Percentiles rank a stretch among this genome's conserved stretches.
Conservation (phyloP, 2,329 filamentous ascomycete species). For the Colletotrichum sp. region DNA sequence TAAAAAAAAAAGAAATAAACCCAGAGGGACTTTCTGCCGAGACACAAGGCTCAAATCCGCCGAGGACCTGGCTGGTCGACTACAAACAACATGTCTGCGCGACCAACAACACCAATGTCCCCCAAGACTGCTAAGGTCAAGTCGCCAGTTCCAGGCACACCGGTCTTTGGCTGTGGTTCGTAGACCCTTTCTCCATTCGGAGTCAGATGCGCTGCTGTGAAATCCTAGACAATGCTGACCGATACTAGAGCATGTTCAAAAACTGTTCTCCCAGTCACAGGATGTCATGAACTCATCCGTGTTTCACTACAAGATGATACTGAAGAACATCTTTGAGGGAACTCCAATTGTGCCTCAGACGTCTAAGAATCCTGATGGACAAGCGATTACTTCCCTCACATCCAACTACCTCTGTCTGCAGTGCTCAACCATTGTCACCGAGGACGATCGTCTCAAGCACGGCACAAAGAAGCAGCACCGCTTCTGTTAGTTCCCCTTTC, state of each 20-base stretch:
- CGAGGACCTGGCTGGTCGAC: neutral
- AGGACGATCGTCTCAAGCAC: slow-evolving; percentile 70
- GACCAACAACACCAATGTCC: slow-evolving; percentile 56
- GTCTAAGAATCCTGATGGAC: slow-evolving; percentile 61
- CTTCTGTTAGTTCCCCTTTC: slow-evolving; percentile 65
- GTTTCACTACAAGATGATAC: slow-evolving; percentile 73
- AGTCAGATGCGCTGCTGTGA: neutral
- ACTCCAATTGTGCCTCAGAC: slow-evolving; percentile 70
- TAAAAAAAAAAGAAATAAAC: neutral
- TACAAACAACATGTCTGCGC: slow-evolving; percentile 43
- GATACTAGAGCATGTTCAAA: slow-evolving; percentile 71
- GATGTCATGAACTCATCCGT: slow-evolving; percentile 73
- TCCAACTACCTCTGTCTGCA: slow-evolving; percentile 76
- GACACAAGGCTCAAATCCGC: neutral
- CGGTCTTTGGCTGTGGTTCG: slow-evolving; percentile 70
- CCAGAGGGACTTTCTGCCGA: neutral
- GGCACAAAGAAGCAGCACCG: slow-evolving; percentile 72
- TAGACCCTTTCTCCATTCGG: slow-evolving; percentile 8
- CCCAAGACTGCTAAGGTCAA: slow-evolving; percentile 66
- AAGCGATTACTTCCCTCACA: slow-evolving; percentile 65
- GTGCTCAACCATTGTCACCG: slow-evolving; percentile 72
- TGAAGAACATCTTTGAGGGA: slow-evolving; percentile 73
- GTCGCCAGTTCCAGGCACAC: slow-evolving; percentile 60
- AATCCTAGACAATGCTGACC: neutral
- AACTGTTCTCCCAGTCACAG: slow-evolving; percentile 65